Base-by-base conservation (phyloP, 2,329 filamentous ascomycete species). In the Colletotrichum aenigma region DNA sequence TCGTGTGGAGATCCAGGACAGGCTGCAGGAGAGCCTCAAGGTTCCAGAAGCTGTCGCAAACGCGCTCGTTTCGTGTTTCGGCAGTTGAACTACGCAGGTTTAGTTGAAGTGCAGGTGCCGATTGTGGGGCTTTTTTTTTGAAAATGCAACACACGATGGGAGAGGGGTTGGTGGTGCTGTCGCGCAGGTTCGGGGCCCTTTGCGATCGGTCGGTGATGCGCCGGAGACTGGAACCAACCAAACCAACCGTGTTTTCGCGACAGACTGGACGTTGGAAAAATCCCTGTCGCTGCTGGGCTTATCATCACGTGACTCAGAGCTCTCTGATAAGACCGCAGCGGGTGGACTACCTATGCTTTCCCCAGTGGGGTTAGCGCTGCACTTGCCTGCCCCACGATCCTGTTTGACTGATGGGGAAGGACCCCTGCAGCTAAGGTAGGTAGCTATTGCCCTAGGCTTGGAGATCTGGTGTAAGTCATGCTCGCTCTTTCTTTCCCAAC, bases 221-320 rank as follows among this genome's bases (percentile, higher is more conserved):
- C 69, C 69, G 43, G 62, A 58, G 69, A 43, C 30, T 52, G n/a
- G 43, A 21, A 52, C 43, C 43, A 52, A 52, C 43, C 43, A 52
- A 34, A 58, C 62, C 69, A 64, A 72, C 73, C 73, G 73, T 75
- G 73, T 75, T 75, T 67, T 75, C 73, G 73, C 73, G 73, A 72
- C 61, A 34, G 61, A 64, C 61, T 34, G 32, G 61, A 64, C 73
- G 73, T 75, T 67, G 62, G 62, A 72, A 75, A 72, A 55, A 62
- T 58, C 71, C 71, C 58, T 15, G 66, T 65, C 12, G 24, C n/a
- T 62, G 7, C 13, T 10, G 18, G 15, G 18, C 62, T 67, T 72
- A 72, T 73, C 73, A 56, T 18, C 73, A 75, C 73, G 73, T 75
- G 73, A 71, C 36, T 26, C 1, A 0, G 0, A 24, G 18, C 6